Conservation (phyloP, 2,329 filamentous ascomycete species). For the Cladosporium sp. region DNA sequence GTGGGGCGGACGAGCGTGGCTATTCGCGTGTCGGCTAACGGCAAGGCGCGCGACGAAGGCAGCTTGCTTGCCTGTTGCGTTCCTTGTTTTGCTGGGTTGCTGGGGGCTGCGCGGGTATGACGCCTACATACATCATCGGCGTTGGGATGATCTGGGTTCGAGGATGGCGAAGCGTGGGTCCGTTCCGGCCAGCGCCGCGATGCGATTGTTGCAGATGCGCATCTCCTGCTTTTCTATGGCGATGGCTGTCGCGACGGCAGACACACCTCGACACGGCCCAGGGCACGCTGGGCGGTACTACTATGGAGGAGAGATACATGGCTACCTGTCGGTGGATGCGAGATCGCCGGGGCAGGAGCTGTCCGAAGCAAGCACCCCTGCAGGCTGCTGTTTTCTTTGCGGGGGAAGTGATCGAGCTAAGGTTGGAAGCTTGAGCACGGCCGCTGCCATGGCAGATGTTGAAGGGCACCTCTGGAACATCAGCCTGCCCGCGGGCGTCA, state of each 20-base stretch:
- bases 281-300: background rate
- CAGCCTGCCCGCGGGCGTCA: background rate
- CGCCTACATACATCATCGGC: background rate
- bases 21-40: slow-evolving; percentile 4
- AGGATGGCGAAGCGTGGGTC: background rate
- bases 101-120: background rate
- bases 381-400: slow-evolving; percentile 2
- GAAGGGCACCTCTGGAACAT: slow-evolving; percentile 2
- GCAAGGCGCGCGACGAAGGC: background rate
- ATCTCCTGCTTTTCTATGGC: too few relatives aligned
- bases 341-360: slow-evolving; percentile 1
- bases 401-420: background rate
- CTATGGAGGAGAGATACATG: background rate
- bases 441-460: background rate
- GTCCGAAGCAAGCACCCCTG: background rate
- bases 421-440: slow-evolving; percentile 5
- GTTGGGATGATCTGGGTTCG: background rate
- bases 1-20: background rate
- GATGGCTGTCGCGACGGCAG: background rate
- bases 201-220: background rate
- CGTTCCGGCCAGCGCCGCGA: background rate
- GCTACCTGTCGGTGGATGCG: background rate
- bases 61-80: too few relatives aligned
- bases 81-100: background rate
- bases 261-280: background rate